phyloP scores from a whole-genome alignment of 2,329 filamentous ascomycete genomes.

The Epichloe amarillans region DNA sequence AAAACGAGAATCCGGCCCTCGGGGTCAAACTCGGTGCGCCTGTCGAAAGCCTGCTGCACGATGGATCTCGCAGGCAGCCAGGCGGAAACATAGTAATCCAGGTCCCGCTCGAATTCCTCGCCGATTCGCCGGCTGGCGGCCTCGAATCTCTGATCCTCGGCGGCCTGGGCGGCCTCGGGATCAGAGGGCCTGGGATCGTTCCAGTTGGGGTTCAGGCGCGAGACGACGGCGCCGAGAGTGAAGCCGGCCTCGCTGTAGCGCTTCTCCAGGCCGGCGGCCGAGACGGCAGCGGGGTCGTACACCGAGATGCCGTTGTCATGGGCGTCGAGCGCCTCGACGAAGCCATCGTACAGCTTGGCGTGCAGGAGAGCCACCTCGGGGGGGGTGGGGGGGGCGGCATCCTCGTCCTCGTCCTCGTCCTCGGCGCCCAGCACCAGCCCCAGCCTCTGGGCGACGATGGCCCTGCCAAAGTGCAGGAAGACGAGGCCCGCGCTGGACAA shows the following conservation, averaged over 20 bases:
- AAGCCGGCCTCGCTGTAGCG: conserved; percentile 75
- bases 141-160: conserved; percentile 71
- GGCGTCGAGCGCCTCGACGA: conserved; percentile 91
- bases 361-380: conserved; percentile 65
- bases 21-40: conserved; percentile 53
- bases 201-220: conserved; percentile 66
- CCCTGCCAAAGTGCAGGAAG: conserved; percentile 86
- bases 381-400: too few species aligned
- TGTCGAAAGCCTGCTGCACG: conserved; percentile 62
- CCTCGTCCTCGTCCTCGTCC: conserved; percentile 33
- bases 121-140: conserved; percentile 73
- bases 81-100: conserved; percentile 58
- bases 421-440: background rate
- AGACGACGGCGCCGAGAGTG: conserved; percentile 71
- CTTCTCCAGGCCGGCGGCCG: conserved; percentile 62
- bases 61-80: conserved; percentile 83
- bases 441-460: conserved; percentile 54
- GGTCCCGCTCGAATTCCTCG: conserved; percentile 70
- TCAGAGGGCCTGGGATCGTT: conserved; percentile 50
- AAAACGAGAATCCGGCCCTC: conserved; percentile 73
- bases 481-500: conserved; percentile 88
- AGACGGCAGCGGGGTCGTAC: conserved; percentile 60
- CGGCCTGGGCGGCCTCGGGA: conserved; percentile 45
- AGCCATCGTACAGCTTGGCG: conserved; percentile 81
- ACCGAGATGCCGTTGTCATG: conserved; percentile 90